Evolutionary conservation across 345 rosid genomes (phyloP).

Genomic region (Salix purpurea): DNA sequence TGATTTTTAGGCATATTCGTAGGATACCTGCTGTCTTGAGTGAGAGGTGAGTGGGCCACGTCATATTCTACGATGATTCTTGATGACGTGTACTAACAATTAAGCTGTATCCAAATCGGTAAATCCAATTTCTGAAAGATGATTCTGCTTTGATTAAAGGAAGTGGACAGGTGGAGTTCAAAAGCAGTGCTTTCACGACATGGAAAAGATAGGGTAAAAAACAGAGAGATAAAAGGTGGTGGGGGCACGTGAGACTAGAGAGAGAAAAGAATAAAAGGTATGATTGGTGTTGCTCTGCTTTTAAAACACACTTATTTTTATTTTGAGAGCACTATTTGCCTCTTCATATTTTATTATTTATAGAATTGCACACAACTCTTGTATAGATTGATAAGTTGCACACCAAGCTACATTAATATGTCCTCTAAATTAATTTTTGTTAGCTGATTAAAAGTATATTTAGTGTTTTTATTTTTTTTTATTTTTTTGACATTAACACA

Average conservation of each 20-base stretch:
- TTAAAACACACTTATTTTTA: too few relatives aligned
- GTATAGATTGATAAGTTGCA: too few relatives aligned
- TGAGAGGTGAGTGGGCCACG: background rate
- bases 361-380: too few relatives aligned
- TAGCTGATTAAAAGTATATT: too few relatives aligned
- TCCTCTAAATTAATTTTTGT: too few relatives aligned
- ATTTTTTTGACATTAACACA: too few relatives aligned
- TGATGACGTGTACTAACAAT: background rate
- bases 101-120: background rate
- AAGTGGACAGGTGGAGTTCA: background rate
- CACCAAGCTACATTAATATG: too few relatives aligned
- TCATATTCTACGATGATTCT: background rate
- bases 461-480: too few relatives aligned
- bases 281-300: too few relatives aligned
- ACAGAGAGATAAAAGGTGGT: background rate
- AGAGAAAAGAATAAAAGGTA: background rate
- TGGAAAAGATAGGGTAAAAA: background rate
- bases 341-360: too few relatives aligned
- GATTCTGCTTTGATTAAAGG: background rate
- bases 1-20: background rate
- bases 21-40: background rate
- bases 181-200: background rate
- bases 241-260: too few relatives aligned
- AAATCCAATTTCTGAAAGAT: background rate
- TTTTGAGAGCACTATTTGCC: too few relatives aligned